Evolutionary conservation across 306 rosid genomes (phyloP), one percentile per base, ranked within the genome.

Genomic region (Begonia loranthoides): DNA sequence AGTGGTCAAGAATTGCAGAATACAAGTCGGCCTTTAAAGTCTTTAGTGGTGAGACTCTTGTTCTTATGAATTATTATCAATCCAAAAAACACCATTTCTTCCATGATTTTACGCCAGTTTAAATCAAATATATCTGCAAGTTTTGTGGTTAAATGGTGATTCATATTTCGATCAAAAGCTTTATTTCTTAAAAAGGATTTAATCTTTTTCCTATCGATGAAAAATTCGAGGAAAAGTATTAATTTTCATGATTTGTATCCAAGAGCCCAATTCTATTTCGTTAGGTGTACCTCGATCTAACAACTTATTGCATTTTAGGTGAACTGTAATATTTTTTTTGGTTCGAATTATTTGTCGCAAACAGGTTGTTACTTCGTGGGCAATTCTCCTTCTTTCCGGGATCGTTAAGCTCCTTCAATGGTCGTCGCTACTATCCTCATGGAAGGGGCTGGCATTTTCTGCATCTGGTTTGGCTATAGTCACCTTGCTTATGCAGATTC

Each of bases 361-460:
- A 52, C 84, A 90, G 99, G 94, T 90, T 38, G 75, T 69, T 58
- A 60, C 71, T 43, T 78, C 79, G 45, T 90, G 99, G 99, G 64
- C 68, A 13, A 70, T 77, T 64, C 75, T 82, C 24, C 65, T 90
- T 57, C 48, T 69, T 41, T 72, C 49, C 3, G 99, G 94, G 61
- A 54, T 57, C 55, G 34, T 78, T 9, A 86, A 82, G 82, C 73
- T 90, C 56, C 82, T 90, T 36, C 73, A 51, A 13, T 63, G 83
- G 86, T 82, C 92, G 60, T 58, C 83, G 13, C 55, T 90, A 52
- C 68, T 90, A 15, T 80, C 87, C 21, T 78, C 99, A 0, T 75
- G 95, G 85, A 86, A 90, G 83, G 99, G 99, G 16, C 61, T 82
- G 59, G 81, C 78, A 50, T 65, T 90, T 57, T 74, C 83, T 16